Evolutionary conservation across 805 yeast species (phyloP), one percentile per base, ranked within the genome.

Genomic region (Candida boleticola): DNA sequence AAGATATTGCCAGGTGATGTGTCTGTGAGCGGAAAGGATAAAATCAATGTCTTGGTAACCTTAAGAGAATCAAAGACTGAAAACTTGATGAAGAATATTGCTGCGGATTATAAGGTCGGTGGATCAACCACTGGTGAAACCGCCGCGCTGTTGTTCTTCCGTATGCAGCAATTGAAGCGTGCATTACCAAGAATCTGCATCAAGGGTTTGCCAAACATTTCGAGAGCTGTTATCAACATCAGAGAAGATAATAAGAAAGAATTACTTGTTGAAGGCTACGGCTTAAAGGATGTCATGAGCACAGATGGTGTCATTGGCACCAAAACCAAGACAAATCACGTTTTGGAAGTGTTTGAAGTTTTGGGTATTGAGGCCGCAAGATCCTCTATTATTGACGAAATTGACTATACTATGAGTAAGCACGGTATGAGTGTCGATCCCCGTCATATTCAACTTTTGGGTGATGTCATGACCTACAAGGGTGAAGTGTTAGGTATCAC

Each of bases 351-450:
- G 48, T 80, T 79, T 52, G 80, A 80, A 49, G 97, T 92, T 4
- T 72, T 93, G 47, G 99, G 99, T 57, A 95, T 93, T 50, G 99
- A 93, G 64, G 99, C 99, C 1, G 99, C 99, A 1, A 78, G 99
- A 62, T 71, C 89, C 0, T 84, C 96, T 53, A 93, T 93, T 61
- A 85, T 93, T 60, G 82, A 82, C 49, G 99, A 93, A 71, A 93
- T 93, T 64, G 96, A 87, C 60, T 89, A 89, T 60, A 93, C 99
- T 42, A 93, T 93, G 99, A 83, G 96, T 60, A 89, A 89, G 66
- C 99, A 93, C 73, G 99, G 99, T 67, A 93, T 93, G 99, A 88
- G 96, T 63, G 97, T 93, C 38, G 99, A 93, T 74, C 99, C 98
- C 47, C 96, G 99, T 74, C 99, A 93, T 64, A 90, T 95, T 62